Evolutionary conservation across 306 rosid species (phyloP).

Genomic region (Casuarina glauca): DNA sequence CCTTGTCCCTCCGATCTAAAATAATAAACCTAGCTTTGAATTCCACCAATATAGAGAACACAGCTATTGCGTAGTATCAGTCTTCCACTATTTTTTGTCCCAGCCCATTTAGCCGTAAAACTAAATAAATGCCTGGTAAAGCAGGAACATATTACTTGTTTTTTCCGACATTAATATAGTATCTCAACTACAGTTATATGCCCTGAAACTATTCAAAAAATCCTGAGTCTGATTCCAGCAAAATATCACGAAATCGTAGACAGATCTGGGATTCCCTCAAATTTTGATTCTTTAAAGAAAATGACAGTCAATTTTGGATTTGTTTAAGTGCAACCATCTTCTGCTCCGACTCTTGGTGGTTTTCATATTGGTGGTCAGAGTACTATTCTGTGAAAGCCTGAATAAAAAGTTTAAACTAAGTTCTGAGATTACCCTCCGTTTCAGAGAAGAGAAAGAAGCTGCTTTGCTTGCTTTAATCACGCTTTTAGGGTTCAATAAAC

Average conservation of each 20-base stretch:
- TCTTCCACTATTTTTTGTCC: slow-evolving; percentile 1
- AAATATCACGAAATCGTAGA: slow-evolving; percentile 38
- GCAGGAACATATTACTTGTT: not conserved
- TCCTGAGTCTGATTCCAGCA: slow-evolving; percentile 41
- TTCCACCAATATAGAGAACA: slow-evolving; percentile 2
- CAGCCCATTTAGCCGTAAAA: not conserved
- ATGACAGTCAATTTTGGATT: slow-evolving; percentile 52
- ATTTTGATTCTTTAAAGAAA: slow-evolving; percentile 31
- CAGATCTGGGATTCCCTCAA: slow-evolving; percentile 44
- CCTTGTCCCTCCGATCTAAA: not conserved
- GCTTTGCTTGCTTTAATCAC: slow-evolving; percentile 61
- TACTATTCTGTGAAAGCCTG: slow-evolving; percentile 1
- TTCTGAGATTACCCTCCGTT: slow-evolving; percentile 18
- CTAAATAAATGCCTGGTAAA: not conserved
- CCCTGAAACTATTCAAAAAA: slow-evolving; percentile 23
- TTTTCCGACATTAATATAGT: not conserved
- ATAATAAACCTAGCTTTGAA: slow-evolving; percentile 10
- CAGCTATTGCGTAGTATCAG: not conserved
- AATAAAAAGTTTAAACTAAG: slow-evolving; percentile 17
- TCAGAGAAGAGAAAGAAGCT: slow-evolving; percentile 26
- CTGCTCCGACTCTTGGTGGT: not conserved
- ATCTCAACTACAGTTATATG: slow-evolving; percentile 22
- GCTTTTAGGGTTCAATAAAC: slow-evolving; percentile 37
- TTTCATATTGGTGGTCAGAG: slow-evolving; percentile 20
- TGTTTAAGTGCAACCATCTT: slow-evolving; percentile 32